Evolutionary conservation across 106 monocot genomes (phyloP).

Genomic region (Apostasia ramifera): DNA sequence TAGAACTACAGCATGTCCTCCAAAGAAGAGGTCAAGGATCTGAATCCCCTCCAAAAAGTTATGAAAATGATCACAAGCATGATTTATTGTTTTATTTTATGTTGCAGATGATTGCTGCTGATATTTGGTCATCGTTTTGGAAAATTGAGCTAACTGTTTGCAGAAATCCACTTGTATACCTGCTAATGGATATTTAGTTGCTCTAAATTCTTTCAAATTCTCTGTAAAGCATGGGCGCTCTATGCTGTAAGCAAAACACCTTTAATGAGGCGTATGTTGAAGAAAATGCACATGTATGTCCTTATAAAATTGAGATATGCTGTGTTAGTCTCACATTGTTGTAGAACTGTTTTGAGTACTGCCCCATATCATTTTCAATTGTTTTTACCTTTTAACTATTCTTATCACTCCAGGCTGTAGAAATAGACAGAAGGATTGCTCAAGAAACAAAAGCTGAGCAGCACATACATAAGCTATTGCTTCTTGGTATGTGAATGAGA

Average conservation of each 20-base stretch:
- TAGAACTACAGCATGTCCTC: too few species aligned
- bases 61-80: too few species aligned
- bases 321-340: neutral
- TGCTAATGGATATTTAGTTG: conserved; percentile 10
- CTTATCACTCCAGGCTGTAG: conserved; percentile 54
- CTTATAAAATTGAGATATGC: neutral
- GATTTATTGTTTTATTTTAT: neutral
- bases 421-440: conserved; percentile 74
- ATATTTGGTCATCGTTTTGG: neutral
- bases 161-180: neutral
- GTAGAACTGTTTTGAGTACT: neutral
- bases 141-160: neutral
- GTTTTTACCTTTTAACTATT: neutral
- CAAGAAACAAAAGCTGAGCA: conserved; percentile 95
- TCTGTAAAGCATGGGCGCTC: conserved; percentile 70
- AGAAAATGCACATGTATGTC: conserved; percentile 64
- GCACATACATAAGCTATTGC: conserved; percentile 83
- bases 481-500: conserved; percentile 52
- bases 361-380: neutral
- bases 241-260: conserved; percentile 71
- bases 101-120: conserved; percentile 6
- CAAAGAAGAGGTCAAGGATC: too few species aligned
- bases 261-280: conserved; percentile 43
- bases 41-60: too few species aligned
- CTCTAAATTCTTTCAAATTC: conserved; percentile 46